These are phyloP conservation scores for Circinella umbellata DNA, from an alignment of 371 early-diverging fungal genomes.

Conservation along the genomic window DNA sequence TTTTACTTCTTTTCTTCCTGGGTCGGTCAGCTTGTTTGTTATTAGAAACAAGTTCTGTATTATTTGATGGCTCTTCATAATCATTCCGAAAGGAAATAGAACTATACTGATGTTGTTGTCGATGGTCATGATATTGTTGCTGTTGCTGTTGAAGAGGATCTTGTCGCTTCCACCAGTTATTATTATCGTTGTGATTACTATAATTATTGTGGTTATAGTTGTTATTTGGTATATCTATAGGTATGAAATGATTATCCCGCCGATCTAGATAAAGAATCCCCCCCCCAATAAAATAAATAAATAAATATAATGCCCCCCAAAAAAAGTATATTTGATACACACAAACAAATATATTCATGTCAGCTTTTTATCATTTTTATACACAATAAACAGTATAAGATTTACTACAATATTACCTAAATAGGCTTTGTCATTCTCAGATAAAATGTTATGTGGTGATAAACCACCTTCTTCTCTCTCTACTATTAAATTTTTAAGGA, in stretches of 20 bases:
- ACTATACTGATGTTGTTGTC: background rate
- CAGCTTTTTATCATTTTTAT: too few species aligned
- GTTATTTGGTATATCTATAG: background rate
- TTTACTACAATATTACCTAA: background rate
- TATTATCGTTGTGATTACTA: background rate
- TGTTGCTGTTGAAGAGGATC: background rate
- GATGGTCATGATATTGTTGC: background rate
- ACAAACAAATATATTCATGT: too few species aligned
- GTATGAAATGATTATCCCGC: background rate
- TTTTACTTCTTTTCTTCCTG: conserved; percentile 4
- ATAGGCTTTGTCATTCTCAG: conserved; percentile 4
- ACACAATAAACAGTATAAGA: background rate
- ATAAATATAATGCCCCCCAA: too few species aligned
- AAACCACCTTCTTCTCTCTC: background rate
- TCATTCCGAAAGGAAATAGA: background rate
- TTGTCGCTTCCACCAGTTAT: background rate
- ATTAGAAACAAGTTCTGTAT: too few species aligned
- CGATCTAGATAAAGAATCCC: background rate
- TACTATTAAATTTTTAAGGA: background rate
- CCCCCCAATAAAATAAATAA: too few species aligned
- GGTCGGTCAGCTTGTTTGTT: background rate
- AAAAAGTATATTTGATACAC: too few species aligned
- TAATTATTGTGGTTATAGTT: too few species aligned
- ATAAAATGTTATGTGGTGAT: background rate
- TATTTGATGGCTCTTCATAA: too few species aligned